Base-by-base conservation (phyloP, 2,329 filamentous ascomycete genomes). In the Atkinsonella hypoxylon region DNA sequence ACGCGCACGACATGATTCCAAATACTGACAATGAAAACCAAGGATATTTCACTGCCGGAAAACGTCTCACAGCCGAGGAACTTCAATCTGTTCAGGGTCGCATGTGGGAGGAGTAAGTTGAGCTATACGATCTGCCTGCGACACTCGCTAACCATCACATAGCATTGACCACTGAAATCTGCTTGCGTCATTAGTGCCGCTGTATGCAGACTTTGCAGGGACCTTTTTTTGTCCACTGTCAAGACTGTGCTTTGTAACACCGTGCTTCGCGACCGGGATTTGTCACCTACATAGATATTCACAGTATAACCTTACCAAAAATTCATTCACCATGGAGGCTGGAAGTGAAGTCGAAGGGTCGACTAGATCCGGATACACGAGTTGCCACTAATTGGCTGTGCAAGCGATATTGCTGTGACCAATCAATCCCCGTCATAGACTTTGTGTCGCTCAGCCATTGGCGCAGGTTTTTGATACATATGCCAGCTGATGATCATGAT, bases 61-160 rank as follows among this genome's bases (percentile, higher is more conserved):
- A 93, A 69, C 79, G 88, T 59, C 89, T 94, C 80, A 93, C 87
- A 1, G 81, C 85, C 63, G 86, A 91, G 51, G 90, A 96, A 67
- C 76, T 97, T 55, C 75, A 83, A 58, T 83, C 87, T 50, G 89
- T 97, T 30, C 84, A 93, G 66, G 91, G 91, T 55, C 80, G 91
- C 58, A 86, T 88, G 58, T 96, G 91, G 90, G 89, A 95, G 70
- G 89, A 83, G 79, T 83, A 70, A 60, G 68, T 61, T 20, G 32
- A 54, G 18, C 43, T 32, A 63, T 47, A 22, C 13, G 13, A 4
- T 38, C 15, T 40, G 10, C 40, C 9, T 39, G 11, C 12, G 6
- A 20, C 13, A 30, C 26, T 6, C 18, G 17, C n/a, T 36, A 32
- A 50, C 10, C 1, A 15, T 17, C 2, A 9, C 3, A 30, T 18